Base-by-base conservation (phyloP, 371 early-diverging fungal species). In the Haplosporangium sp. region DNA sequence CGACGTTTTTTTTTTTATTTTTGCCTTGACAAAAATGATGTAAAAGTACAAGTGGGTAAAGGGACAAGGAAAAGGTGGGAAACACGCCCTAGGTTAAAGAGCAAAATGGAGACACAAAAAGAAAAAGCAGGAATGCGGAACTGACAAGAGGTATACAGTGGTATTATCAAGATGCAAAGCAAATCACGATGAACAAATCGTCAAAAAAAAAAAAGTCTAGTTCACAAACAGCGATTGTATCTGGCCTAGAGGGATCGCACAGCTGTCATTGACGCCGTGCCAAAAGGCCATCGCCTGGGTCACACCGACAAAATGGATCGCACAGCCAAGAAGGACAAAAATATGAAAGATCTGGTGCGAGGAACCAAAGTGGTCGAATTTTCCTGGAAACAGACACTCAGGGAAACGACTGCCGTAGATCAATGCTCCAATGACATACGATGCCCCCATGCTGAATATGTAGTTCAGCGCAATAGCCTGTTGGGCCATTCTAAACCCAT, bases 281-380 rank as follows among this genome's bases (percentile, higher is more conserved):
- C 71, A 76, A 20, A 85, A 87, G 7, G 74, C 62, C 86, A 89
- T 86, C 16, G 95, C 93, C 23, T 83, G 74, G 55, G 89, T 83
- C 12, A 96, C 91, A 50, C 95, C 97, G 10, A 89, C 58, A 56
- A 93, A 96, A 72, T 97, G 97, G 55, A 90, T 74, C 0, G 86
- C 62, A 14, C 95, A 90, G 5, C 95, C 98, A 29, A 89, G 79
- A 29, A 96, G 83, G 1, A 97, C 97, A 61, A 93, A 90, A 1
- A 92, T 48, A 63, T 98, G 98, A 69, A 95, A 97, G 45, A 98
- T 95, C 82, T 96, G 96, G 81, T 98, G 97, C 42, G 95, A 95
- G 0, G 94, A 87, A 86, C 94, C 82, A 69, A 85, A 88, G 54
- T 86, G 80, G 64, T 91, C 87, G 55, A 91, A 88, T 61, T 69